Base-by-base conservation (phyloP, 805 yeast genomes). In the Myxozyma kluyveri region DNA sequence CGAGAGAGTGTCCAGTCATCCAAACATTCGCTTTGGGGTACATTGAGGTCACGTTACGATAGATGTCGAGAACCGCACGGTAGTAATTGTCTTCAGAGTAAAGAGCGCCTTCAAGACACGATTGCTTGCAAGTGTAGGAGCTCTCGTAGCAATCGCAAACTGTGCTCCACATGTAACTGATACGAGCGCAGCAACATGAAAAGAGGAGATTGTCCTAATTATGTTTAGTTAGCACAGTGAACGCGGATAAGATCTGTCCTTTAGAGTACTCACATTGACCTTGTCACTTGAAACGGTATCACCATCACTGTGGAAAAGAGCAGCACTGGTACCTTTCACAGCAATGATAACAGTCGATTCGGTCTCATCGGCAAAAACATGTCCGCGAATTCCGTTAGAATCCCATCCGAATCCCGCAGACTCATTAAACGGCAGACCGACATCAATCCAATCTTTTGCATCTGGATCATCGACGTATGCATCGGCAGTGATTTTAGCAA, bases 141-240 rank as follows among this genome's bases (percentile, higher is more conserved):
- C 72, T 74, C 59, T 83, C 80, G 66, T 86, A 93, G 67, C 99
- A 93, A 68, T 89, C 97, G 70, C 99, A 93, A 1, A 90, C 98
- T 0, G 99, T 88, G 9, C 84, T 81, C 99, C 99, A 93, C 69
- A 90, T 71, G 61, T 91, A 91, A 32, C 93, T 80, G 1, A 93
- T 84, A 36, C 99, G 78, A 0, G 96, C 99, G 70, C 99, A 93
- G 67, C 99, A 93, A 68, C 99, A 93, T 10, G 95, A 86, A 67
- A 93, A 93, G 31, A 93, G 70, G 51, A 93, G 66, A 65, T 93
- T 93, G 67, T 93, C 99, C 57, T 53, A 24, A 3, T n/a, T n/a
- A n/a, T n/a, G 1, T 14, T 4, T 5, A 3, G 26, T 26, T 26
- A 27, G 40, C 19, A 50, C 26, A 6, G 22, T 6, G 3, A 21